Base-by-base conservation (phyloP, 805 yeast genomes). In the Starmerella khaoyaiensis region DNA sequence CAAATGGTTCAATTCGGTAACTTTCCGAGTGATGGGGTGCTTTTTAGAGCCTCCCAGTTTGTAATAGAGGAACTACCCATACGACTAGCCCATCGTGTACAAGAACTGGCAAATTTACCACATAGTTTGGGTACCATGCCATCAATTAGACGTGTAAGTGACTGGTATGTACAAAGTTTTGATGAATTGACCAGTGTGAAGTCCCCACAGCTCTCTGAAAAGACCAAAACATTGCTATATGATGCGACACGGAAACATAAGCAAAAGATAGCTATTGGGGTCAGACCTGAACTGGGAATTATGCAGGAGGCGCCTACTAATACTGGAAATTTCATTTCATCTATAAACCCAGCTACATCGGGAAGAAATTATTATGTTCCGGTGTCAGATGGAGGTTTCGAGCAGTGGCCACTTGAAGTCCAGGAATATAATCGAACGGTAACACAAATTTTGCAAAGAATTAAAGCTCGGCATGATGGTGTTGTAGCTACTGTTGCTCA, bases 1-100 rank as follows among this genome's bases (percentile, higher is more conserved):
- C 94, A 82, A 56, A 82, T 83, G 94, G 94, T 83, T 15, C 90
- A 80, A 54, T 79, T 83, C 61, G 94, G 95, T 3, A 74, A 77
- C 8, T 63, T 69, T 31, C 90, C 94, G 5, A 67, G 72, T 22
- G 80, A 79, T 11, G 94, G 93, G 3, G 71, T 79, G 9, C 62
- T 81, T 28, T 84, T 79, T 55, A 68, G 80, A 32, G 94, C 94
- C 0, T 77, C 86, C 5, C 80, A 78, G 55, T 83, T 83, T 54
- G 74, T 79, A 8, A 81, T 79, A 1, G 82, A 81, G 52, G 95
- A 84, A 57, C 66, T 84, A 24, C 94, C 94, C 1, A 80, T 83
- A 28, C 65, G 95, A 42, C 64, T 83, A 33, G 93, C 94, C 2
- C 81, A 79, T 51, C 69, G 93, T 36, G 93, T 83, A 23, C 75